phyloP scores from a whole-genome alignment of 805 yeast species.

The Cyberlindnera meyerae region DNA sequence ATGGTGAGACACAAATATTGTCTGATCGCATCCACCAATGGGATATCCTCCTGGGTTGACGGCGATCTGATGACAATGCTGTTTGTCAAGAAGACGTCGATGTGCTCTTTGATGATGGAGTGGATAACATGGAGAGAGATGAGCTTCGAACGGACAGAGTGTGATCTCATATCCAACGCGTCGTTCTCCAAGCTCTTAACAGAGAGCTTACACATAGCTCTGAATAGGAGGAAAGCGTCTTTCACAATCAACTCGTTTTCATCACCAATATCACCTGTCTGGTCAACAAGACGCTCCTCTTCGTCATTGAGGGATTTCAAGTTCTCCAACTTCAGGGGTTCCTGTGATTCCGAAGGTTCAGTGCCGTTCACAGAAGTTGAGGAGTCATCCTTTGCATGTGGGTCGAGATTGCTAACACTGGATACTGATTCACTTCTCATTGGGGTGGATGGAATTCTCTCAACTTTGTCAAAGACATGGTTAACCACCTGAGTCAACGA shows the following conservation, averaged over 20 bases:
- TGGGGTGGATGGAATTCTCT: constrained; percentile 27
- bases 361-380: constrained; percentile 3
- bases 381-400: no score
- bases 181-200: constrained; percentile 77
- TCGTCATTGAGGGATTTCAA: constrained; percentile 53
- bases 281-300: constrained; percentile 50
- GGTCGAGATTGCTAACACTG: constrained; percentile 25
- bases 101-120: constrained; percentile 78
- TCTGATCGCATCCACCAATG: constrained; percentile 73
- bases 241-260: constrained; percentile 71
- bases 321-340: constrained; percentile 52
- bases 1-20: constrained; percentile 79
- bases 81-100: constrained; percentile 68
- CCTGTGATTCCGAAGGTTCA: constrained; percentile 17
- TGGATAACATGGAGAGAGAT: constrained; percentile 85
- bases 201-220: constrained; percentile 93
- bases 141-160: constrained; percentile 86
- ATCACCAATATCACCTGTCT: constrained; percentile 39
- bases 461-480: constrained; percentile 74
- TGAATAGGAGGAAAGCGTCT: constrained; percentile 87
- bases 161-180: constrained; percentile 80
- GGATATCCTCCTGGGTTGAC: constrained; percentile 48
- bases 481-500: constrained; percentile 86
- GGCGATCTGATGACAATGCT: constrained; percentile 48
- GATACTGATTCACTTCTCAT: constrained; percentile 20